A percentile compares a stretch with the other conserved stretches of the same genome.
These are phyloP conservation scores for Colletotrichum sp. DNA, from an alignment of 2,329 filamentous ascomycete genomes.

Conservation along the genomic window DNA sequence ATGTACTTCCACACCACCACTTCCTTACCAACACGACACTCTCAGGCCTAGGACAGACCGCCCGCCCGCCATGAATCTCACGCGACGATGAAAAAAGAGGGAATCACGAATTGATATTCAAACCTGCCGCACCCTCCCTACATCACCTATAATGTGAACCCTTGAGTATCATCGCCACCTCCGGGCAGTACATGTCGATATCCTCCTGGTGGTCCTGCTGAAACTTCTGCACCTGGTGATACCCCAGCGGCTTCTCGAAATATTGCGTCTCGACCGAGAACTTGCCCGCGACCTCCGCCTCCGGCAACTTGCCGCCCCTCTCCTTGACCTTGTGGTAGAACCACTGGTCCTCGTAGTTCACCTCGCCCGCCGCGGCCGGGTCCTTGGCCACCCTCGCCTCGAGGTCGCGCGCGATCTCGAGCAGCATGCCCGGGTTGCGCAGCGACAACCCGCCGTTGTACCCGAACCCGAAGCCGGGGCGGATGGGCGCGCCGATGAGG, in stretches of 20 bases:
- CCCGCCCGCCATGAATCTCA: too few relatives aligned
- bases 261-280: slow-evolving; percentile 30
- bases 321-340: slow-evolving; percentile 28
- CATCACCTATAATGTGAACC: not conserved
- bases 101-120: not conserved
- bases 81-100: too few relatives aligned
- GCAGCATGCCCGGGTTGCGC: slow-evolving; percentile 30
- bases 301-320: slow-evolving; percentile 23
- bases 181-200: slow-evolving; percentile 34
- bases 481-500: slow-evolving; percentile 35
- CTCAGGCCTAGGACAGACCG: too few relatives aligned
- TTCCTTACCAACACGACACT: too few relatives aligned
- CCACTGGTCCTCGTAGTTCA: slow-evolving; percentile 30
- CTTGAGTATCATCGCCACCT: slow-evolving; percentile 24
- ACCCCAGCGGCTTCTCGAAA: slow-evolving; percentile 28
- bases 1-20: too few relatives aligned
- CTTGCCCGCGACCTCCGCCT: slow-evolving; percentile 23
- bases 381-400: not conserved
- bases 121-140: not conserved
- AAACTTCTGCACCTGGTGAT: slow-evolving; percentile 29
- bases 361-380: not conserved
- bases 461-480: slow-evolving; percentile 22
- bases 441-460: slow-evolving; percentile 39
- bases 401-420: slow-evolving; percentile 24
- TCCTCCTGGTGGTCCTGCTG: slow-evolving; percentile 26